Conservation (phyloP, 345 rosid genomes). For the Dovyalis caffra region DNA sequence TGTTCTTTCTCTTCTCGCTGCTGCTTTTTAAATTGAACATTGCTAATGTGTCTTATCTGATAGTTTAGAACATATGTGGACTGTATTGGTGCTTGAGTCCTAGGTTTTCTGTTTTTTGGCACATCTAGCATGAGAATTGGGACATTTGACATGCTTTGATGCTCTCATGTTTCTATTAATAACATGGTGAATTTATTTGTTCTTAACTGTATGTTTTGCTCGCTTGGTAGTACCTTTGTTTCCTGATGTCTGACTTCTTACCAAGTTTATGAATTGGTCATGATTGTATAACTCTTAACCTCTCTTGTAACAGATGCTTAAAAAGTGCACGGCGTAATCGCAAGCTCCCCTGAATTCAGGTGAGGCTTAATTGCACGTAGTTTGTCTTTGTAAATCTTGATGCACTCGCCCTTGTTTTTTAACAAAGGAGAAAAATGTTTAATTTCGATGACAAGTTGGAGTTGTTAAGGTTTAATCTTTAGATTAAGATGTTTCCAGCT, state of each 20-base stretch:
- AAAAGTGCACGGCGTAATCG: neutral
- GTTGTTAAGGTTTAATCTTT: neutral
- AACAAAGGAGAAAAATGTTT: neutral
- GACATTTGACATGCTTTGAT: neutral
- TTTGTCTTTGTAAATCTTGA: neutral
- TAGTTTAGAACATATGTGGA: neutral
- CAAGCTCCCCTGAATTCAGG: slow-evolving; percentile 11
- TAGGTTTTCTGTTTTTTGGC: neutral
- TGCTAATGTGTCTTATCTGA: neutral
- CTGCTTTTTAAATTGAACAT: neutral
- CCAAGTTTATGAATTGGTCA: neutral
- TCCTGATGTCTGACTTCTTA: neutral
- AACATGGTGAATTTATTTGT: neutral
- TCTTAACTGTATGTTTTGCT: neutral
- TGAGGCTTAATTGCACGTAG: neutral
- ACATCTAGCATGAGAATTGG: neutral
- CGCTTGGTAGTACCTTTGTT: neutral
- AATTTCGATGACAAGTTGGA: neutral
- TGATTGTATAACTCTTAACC: neutral
- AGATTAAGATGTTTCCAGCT: neutral
- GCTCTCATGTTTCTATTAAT: neutral
- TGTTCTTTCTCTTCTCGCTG: neutral
- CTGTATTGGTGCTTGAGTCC: neutral
- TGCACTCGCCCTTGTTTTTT: neutral
- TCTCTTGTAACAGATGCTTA: slow-evolving; percentile 6